Evolutionary conservation across 495 filamentous ascomycete genomes (phyloP).

Genomic region (Aspergillus egyptiacus): DNA sequence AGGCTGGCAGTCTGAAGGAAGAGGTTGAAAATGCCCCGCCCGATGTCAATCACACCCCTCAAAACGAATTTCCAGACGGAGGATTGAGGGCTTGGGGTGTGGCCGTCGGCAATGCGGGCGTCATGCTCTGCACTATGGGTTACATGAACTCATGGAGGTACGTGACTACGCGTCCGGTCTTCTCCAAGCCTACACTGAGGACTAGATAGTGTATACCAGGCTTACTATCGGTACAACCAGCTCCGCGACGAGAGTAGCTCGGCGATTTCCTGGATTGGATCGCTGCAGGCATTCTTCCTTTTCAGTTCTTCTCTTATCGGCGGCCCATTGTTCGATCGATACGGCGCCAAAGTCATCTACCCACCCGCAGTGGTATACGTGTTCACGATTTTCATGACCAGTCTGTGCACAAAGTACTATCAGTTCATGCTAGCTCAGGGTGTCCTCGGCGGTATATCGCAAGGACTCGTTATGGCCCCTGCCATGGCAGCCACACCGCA

Average conservation of each 20-base stretch:
- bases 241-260: conserved; percentile 14
- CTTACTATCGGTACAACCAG: conserved; percentile 23
- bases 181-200: neutral
- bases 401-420: conserved; percentile 33
- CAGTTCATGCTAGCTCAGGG: conserved; percentile 27
- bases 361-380: conserved; percentile 18
- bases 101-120: conserved; percentile 6
- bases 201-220: conserved; percentile 22
- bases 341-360: conserved; percentile 26
- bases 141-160: conserved; percentile 11
- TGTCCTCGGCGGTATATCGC: conserved; percentile 15
- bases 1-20: neutral
- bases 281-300: conserved; percentile 41
- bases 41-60: neutral
- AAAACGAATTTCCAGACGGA: conserved; percentile 3
- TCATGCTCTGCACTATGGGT: conserved; percentile 11
- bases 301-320: conserved; percentile 41
- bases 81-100: conserved; percentile 8
- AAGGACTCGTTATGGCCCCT: conserved; percentile 20
- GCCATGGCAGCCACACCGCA: conserved; percentile 25
- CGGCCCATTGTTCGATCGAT: conserved; percentile 50
- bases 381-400: conserved; percentile 45
- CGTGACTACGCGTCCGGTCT: neutral
- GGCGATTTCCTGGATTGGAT: conserved; percentile 47
- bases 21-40: neutral